phyloP scores from a whole-genome alignment of 2,329 filamentous ascomycete genomes.

The Xylariaceae sp. region DNA sequence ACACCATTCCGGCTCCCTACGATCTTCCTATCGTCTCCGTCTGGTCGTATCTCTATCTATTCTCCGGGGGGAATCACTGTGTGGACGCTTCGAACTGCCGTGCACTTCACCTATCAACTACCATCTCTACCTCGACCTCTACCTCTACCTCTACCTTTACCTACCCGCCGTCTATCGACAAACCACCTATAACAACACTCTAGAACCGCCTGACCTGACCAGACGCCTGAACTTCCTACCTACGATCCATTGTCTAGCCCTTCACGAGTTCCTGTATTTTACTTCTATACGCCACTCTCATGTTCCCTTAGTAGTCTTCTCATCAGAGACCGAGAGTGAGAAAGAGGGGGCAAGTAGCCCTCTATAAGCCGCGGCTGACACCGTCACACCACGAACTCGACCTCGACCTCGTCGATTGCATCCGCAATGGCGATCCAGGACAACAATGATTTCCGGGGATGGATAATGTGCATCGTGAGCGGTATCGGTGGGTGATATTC shows the following conservation, averaged over 20 bases:
- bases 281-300: slow-evolving; percentile 10
- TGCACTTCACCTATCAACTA: not conserved
- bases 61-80: not conserved
- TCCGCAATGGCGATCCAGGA: slow-evolving; percentile 41
- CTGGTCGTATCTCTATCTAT: not conserved
- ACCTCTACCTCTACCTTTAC: not conserved
- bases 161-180: not conserved
- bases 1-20: not conserved
- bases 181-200: not conserved
- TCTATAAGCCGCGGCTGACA: slow-evolving; percentile 13
- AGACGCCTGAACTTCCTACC: not conserved
- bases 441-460: slow-evolving; percentile 82
- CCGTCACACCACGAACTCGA: slow-evolving; percentile 14
- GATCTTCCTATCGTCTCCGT: not conserved
- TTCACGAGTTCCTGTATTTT: not conserved
- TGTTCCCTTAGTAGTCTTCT: slow-evolving; percentile 16
- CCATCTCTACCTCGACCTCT: too few relatives aligned
- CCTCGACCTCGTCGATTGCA: not conserved
- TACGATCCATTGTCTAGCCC: not conserved
- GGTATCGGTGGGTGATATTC: slow-evolving; percentile 51
- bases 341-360: slow-evolving; percentile 9
- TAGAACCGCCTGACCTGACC: not conserved
- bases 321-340: slow-evolving; percentile 13
- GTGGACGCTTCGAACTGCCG: not conserved
- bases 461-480: slow-evolving; percentile 87